Percentiles rank a stretch among this genome's conserved stretches.
phyloP scores from a whole-genome alignment of 164 flowering plant species.

The Berberis vulgaris region DNA sequence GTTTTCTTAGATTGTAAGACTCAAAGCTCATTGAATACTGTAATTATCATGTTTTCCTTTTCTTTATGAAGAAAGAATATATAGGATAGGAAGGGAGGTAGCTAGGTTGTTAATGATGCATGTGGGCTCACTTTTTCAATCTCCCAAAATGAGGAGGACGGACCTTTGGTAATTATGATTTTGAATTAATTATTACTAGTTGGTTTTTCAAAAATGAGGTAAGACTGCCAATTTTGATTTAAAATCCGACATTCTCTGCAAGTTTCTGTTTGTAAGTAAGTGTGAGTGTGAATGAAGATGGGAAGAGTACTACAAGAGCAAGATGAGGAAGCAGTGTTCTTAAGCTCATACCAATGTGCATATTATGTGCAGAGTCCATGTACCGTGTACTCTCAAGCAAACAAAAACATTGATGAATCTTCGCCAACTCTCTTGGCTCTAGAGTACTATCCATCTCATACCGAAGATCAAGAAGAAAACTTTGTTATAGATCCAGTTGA shows the following conservation, averaged over 20 bases:
- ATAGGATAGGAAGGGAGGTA: too few species aligned
- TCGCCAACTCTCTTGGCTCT: slow-evolving; percentile 15
- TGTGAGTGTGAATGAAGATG: slow-evolving; percentile 6
- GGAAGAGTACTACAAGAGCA: slow-evolving; percentile 19
- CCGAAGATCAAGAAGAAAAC: too few species aligned
- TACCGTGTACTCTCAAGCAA: slow-evolving; percentile 33
- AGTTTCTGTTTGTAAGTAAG: neutral
- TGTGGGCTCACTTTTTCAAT: neutral
- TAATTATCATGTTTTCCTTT: too few species aligned
- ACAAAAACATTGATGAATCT: slow-evolving; percentile 18
- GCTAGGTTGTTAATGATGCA: too few species aligned
- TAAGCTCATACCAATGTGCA: slow-evolving; percentile 29
- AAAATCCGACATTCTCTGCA: neutral
- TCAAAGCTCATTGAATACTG: too few species aligned
- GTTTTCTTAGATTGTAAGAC: too few species aligned
- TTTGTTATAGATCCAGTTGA: slow-evolving; percentile 9
- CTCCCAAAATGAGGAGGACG: neutral
- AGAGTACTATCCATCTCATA: neutral
- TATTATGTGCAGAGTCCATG: slow-evolving; percentile 92
- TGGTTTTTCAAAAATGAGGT: neutral
- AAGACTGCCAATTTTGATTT: neutral
- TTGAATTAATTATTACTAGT: neutral
- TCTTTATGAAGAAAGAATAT: too few species aligned
- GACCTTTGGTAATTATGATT: neutral
- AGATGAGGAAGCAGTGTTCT: slow-evolving; percentile 30